These are phyloP conservation scores for Eucalyptus sideroxylon DNA, from an alignment of 345 rosid species.

Conservation along the genomic window DNA sequence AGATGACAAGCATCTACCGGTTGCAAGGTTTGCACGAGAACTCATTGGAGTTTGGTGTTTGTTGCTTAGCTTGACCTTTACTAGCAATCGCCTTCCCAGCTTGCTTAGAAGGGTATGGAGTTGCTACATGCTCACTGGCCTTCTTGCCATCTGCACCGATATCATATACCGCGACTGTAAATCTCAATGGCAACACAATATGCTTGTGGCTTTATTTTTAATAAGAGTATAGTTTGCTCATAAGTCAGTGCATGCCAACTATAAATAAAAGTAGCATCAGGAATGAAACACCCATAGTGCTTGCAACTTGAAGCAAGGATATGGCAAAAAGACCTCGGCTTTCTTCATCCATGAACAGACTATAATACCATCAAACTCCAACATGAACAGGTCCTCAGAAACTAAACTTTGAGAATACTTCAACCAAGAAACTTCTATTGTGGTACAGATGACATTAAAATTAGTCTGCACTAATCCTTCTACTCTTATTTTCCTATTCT, in stretches of 20 bases:
- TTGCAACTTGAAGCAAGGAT: neutral
- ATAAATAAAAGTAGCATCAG: neutral
- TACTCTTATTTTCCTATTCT: neutral
- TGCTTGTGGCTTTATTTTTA: neutral
- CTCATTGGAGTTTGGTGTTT: slow-evolving; percentile 27
- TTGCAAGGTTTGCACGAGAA: slow-evolving; percentile 51
- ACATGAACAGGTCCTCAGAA: neutral
- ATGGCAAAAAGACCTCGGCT: neutral
- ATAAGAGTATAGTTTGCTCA: neutral
- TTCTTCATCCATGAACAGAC: neutral
- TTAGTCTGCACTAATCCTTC: neutral
- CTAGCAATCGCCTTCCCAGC: slow-evolving; percentile 24
- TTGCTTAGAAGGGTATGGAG: slow-evolving; percentile 76
- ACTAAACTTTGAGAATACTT: neutral
- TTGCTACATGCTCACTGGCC: slow-evolving; percentile 32
- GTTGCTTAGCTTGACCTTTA: slow-evolving; percentile 25
- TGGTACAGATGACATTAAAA: neutral
- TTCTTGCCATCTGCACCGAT: slow-evolving; percentile 43
- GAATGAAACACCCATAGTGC: neutral
- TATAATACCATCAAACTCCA: neutral
- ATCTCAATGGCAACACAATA: neutral
- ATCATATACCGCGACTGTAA: neutral
- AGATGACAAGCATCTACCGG: slow-evolving; percentile 10
- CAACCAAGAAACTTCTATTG: neutral
- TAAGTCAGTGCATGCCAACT: neutral